Evolutionary conservation across 192 early-diverging fungal species (phyloP).

Genomic region (Coemansia sp.): DNA sequence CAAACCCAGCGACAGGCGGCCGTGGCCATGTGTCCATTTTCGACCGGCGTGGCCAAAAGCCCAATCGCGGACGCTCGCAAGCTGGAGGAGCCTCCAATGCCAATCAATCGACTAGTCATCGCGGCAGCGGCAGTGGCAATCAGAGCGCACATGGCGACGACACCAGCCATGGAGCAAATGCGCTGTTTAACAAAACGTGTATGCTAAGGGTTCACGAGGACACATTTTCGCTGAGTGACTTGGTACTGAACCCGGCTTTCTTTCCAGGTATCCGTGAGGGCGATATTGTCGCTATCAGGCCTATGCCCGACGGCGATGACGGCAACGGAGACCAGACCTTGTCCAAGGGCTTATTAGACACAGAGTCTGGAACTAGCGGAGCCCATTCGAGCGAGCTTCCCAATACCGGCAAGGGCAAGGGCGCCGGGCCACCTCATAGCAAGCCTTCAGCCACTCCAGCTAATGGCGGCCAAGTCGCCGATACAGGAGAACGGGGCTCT

Average conservation of each 20-base stretch:
- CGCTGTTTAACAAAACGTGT: conserved; percentile 41
- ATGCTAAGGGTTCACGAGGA: conserved; percentile 47
- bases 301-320: conserved; percentile 18
- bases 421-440: background rate
- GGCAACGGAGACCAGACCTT: conserved; percentile 19
- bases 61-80: conserved; percentile 21
- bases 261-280: conserved; percentile 49
- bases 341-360: conserved; percentile 29
- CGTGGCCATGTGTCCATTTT: conserved; percentile 41
- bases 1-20: background rate
- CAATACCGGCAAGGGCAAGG: background rate
- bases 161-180: conserved; percentile 3
- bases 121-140: conserved; percentile 3
- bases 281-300: conserved; percentile 47
- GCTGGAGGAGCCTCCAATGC: conserved; percentile 13
- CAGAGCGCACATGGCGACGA: conserved; percentile 22
- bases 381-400: conserved; percentile 8
- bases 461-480: background rate
- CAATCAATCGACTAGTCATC: background rate
- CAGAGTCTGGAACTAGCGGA: conserved; percentile 3
- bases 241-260: conserved; percentile 44
- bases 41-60: conserved; percentile 32
- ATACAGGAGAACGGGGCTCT: background rate
- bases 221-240: conserved; percentile 31
- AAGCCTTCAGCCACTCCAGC: conserved; percentile 6